These are phyloP conservation scores for Phaeosphaeria sp. DNA, from an alignment of 2,329 filamentous ascomycete genomes.

Conservation along the genomic window DNA sequence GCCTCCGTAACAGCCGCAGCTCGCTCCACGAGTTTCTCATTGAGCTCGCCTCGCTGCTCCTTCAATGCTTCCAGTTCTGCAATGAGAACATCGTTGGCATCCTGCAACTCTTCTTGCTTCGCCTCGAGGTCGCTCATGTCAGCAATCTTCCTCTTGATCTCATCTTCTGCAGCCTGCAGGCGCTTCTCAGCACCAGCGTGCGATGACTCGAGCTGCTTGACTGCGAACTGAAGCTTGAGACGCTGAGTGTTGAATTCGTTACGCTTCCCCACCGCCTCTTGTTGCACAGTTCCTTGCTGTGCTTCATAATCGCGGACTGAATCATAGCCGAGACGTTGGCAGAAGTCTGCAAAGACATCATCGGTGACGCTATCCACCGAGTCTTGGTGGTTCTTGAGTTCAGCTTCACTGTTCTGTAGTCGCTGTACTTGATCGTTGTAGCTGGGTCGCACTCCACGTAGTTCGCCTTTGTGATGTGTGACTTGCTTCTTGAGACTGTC, in stretches of 20 bases:
- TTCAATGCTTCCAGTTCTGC: conserved; percentile 79
- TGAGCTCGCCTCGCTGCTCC: conserved; percentile 73
- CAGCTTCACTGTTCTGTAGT: conserved; percentile 67
- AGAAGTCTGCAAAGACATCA: conserved; percentile 85
- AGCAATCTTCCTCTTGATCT: conserved; percentile 69
- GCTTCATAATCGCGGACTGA: conserved; percentile 93
- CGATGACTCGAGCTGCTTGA: conserved; percentile 72
- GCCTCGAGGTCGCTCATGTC: conserved; percentile 69
- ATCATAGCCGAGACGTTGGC: conserved; percentile 81
- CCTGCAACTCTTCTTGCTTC: conserved; percentile 77
- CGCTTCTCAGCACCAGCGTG: conserved; percentile 74
- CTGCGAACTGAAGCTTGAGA: conserved; percentile 65
- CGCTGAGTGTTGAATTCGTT: conserved; percentile 84
- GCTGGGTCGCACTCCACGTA: conserved; percentile 79
- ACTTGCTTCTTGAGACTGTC: conserved; percentile 84
- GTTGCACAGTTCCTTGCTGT: conserved; percentile 89
- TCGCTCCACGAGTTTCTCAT: conserved; percentile 71
- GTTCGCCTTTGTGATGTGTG: conserved; percentile 73
- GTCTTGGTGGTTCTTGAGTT: conserved; percentile 63
- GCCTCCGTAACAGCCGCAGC: conserved; percentile 79
- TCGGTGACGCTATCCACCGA: conserved; percentile 86
- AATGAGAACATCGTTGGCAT: conserved; percentile 73
- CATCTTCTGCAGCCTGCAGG: conserved; percentile 71
- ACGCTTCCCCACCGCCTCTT: conserved; percentile 86
- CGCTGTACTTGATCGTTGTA: conserved; percentile 74